Evolutionary conservation across 768 basidiomycete species (phyloP).

Genomic region (Serendipita sp.): DNA sequence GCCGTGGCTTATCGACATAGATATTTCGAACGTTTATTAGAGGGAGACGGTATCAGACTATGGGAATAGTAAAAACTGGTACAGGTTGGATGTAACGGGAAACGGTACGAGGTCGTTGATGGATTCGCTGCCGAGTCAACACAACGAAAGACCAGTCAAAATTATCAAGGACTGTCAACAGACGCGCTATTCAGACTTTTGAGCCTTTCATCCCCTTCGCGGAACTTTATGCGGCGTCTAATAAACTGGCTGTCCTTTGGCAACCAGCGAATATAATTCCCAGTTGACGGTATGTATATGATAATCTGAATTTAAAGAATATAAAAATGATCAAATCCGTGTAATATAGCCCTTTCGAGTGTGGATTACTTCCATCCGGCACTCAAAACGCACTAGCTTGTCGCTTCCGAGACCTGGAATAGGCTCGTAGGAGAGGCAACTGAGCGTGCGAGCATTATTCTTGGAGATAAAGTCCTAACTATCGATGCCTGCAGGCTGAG

Average conservation of each 20-base stretch:
- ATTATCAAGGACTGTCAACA: slow-evolving; percentile 8
- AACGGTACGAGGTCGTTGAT: slow-evolving; percentile 4
- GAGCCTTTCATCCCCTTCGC: neutral
- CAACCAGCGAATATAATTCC: slow-evolving; percentile 5
- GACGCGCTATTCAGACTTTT: neutral
- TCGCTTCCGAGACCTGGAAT: slow-evolving; percentile 3
- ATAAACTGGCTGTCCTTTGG: neutral
- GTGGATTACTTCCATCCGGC: slow-evolving; percentile 8
- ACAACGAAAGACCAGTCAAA: slow-evolving; percentile 4
- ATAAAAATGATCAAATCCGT: neutral
- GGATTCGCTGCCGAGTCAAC: neutral
- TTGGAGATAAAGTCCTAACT: neutral
- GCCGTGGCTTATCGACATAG: no score
- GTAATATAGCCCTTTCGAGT: slow-evolving; percentile 1
- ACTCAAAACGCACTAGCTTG: neutral
- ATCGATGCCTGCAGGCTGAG: slow-evolving; percentile 1
- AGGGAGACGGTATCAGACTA: no score
- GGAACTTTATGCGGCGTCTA: neutral
- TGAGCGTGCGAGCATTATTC: neutral
- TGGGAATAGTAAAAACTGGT: no score
- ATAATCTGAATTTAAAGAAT: neutral
- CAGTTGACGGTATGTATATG: neutral
- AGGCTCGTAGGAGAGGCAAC: neutral
- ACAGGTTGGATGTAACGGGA: neutral
- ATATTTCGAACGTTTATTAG: no score